These are phyloP conservation scores for Monosporozyma servazzii DNA, from an alignment of 805 yeast species.

Conservation along the genomic window DNA sequence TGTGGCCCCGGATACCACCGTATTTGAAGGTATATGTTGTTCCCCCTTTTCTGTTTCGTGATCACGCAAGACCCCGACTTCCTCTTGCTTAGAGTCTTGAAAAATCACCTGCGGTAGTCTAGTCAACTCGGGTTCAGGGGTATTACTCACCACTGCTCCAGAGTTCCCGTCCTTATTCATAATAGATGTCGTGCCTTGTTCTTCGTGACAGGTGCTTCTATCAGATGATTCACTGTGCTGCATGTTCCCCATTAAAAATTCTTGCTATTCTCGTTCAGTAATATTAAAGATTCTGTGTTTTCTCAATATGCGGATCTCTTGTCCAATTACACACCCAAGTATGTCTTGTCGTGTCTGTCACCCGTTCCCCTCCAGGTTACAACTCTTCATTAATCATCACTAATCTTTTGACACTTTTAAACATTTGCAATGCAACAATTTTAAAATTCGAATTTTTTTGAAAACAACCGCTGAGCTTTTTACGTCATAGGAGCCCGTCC, in stretches of 20 bases:
- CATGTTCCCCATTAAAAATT: not conserved
- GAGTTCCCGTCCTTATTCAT: slow-evolving; percentile 29
- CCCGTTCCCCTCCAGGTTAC: not conserved
- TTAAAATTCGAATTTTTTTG: not conserved
- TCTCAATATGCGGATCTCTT: too few relatives aligned
- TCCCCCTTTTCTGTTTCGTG: not conserved
- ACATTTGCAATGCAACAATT: not conserved
- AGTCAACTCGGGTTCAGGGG: slow-evolving; percentile 28
- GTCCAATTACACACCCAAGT: too few relatives aligned
- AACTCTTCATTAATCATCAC: not conserved
- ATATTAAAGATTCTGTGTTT: too few relatives aligned
- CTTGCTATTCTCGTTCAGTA: too few relatives aligned
- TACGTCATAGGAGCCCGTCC: not conserved
- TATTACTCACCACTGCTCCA: slow-evolving; percentile 28
- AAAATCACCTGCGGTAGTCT: slow-evolving; percentile 28
- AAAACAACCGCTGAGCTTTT: slow-evolving; percentile 1
- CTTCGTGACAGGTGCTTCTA: not conserved
- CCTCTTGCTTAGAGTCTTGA: not conserved
- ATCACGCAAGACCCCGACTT: slow-evolving; percentile 15
- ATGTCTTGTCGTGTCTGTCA: too few relatives aligned
- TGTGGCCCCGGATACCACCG: not conserved
- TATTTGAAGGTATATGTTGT: not conserved
- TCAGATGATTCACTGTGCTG: not conserved
- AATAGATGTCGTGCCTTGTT: slow-evolving; percentile 17
- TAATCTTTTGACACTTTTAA: not conserved